Evolutionary conservation across 2,329 filamentous ascomycete genomes (phyloP), one percentile per base, ranked within the genome.

Genomic region (Didymella segeticola): DNA sequence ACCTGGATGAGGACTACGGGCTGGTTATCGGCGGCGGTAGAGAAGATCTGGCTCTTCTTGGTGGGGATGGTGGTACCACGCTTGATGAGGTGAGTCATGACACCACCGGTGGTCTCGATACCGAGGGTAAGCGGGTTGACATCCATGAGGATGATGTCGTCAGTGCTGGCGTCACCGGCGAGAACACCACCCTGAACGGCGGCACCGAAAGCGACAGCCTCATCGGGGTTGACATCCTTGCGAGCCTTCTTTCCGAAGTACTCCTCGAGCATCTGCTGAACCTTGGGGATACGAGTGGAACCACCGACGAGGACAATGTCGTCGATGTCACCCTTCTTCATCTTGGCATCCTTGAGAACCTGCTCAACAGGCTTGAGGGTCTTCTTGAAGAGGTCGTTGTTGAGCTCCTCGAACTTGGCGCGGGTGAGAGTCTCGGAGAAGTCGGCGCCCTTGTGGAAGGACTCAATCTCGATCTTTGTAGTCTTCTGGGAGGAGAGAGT

Each of bases 161-260:
- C 82, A 60, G 90, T 90, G 72, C 88, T 89, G 73, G 89, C 86
- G 81, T 97, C 91, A 65, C 92, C 92, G 67, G 92, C 89, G 60
- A 99, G 84, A 73, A 98, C 88, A 89, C 93, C 93, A 81, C 89
- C 95, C 82, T 99, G 95, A 68, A 98, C 92, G 67, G 95, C 93
- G 62, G 95, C 95, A 81, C 95, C 95, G 77, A 93, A 98, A 74
- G 95, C 95, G 68, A 98, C 95, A 81, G 95, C 95, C 84, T 98
- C 95, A 75, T 99, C 95, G 69, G 95, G 95, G 87, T 98, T 98
- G 78, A 99, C 96, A 80, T 92, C 91, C 91, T 98, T 98, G 86
- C 89, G 93, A 69, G 93, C 92, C 85, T 95, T 93, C 90, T 98
- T 98, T 78, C 93, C 82, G 77, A 98, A 98, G 86, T 86, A 98